Evolutionary conservation across 768 basidiomycete genomes (phyloP), one percentile per base, ranked within the genome.

Genomic region (Pulveroboletus ravenelii): DNA sequence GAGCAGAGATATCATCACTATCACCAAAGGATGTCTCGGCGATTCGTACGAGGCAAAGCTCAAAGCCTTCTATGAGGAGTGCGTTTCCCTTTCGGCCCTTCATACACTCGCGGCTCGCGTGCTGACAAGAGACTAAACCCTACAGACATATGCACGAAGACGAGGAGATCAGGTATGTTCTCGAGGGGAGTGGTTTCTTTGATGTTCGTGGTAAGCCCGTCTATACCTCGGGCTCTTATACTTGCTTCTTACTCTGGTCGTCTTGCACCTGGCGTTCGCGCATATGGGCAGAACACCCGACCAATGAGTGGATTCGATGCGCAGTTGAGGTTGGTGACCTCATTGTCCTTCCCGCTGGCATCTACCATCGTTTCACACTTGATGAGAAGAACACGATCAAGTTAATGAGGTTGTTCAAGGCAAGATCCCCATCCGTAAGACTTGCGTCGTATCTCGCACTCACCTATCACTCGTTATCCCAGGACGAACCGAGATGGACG

Each of bases 341-440:
- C 42, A 69, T 96, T 47, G 83, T 96, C 47, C 68, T 97, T 37
- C 94, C 94, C 1, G 80, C 89, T n/a, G 93, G 92, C 0, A 92
- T 94, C 60, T 96, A 93, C 67, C 94, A 97, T 70, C 86, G 93
- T 36, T 97, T 96, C 73, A 94, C 90, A 0, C 80, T 96, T 14
- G 92, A 95, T 63, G 78, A 81, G 54, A 70, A 62, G 44, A 81
- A 96, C 67, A 71, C 72, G 31, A 84, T 93, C 70, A 81, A 83
- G 58, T 86, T 87, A 0, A 73, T 93, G 66, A 78, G 93, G 8
- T 73, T 96, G 46, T 96, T 94, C 81, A 81, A 93, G 80, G 90
- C 82, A 51, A 30, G 70, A 54, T 20, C 20, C 32, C 30, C 18
- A 41, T 38, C 46, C 6, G 41, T 27, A 38, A 15, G 13, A 30